phyloP scores from a whole-genome alignment of 345 rosid genomes.

The Eucalyptus cloeziana region DNA sequence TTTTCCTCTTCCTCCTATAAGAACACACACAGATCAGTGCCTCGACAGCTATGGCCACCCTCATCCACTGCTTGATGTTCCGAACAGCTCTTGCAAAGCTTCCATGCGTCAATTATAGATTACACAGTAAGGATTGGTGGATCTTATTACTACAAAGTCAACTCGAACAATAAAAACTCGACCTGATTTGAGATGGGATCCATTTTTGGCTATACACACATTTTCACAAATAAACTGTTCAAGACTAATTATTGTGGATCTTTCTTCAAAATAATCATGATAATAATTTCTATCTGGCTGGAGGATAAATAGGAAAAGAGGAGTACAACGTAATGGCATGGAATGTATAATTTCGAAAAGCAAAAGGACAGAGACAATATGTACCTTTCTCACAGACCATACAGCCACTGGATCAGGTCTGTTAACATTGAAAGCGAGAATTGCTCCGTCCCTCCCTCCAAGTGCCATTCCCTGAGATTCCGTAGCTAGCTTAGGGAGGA shows the following conservation, averaged over 20 bases:
- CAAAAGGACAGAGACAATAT: not conserved
- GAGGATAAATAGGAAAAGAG: not conserved
- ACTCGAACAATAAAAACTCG: not conserved
- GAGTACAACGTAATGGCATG: not conserved
- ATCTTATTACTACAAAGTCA: not conserved
- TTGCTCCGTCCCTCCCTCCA: slow-evolving; percentile 58
- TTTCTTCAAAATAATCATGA: no score
- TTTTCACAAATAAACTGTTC: no score
- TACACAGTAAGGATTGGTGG: not conserved
- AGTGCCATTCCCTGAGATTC: slow-evolving; percentile 19
- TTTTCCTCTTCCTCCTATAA: not conserved
- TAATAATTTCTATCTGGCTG: not conserved
- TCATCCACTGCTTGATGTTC: not conserved
- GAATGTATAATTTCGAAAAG: not conserved
- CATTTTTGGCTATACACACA: no score
- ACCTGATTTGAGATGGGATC: no score
- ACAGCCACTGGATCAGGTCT: slow-evolving; percentile 62
- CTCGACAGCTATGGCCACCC: not conserved
- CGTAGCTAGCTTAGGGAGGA: slow-evolving; percentile 35
- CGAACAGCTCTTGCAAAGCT: not conserved
- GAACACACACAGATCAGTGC: not conserved
- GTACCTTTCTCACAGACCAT: slow-evolving; percentile 84
- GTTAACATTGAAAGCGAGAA: slow-evolving; percentile 50
- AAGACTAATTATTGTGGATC: no score
- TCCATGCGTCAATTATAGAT: not conserved